Evolutionary conservation across 805 yeast species (phyloP).

Genomic region (Wickerhamiella qilinensis): DNA sequence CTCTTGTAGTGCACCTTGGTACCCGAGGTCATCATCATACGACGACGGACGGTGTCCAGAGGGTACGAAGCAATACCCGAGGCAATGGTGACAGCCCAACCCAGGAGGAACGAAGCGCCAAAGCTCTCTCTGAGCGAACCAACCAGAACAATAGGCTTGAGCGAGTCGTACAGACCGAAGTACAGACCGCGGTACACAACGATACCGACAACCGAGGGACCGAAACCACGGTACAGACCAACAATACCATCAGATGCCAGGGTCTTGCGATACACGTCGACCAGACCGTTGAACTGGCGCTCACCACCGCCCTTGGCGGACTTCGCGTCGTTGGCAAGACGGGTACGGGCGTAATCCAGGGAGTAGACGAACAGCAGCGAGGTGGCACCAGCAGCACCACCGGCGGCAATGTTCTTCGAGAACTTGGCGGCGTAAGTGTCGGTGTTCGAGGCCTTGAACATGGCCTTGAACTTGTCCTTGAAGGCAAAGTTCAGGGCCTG

Average conservation of each 20-base stretch:
- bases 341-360: constrained; percentile 91
- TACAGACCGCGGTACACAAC: constrained; percentile 95
- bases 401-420: constrained; percentile 91
- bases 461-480: constrained; percentile 85
- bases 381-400: constrained; percentile 94
- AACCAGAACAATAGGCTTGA: constrained; percentile 77
- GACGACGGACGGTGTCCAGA: constrained; percentile 94
- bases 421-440: constrained; percentile 78
- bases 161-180: constrained; percentile 90
- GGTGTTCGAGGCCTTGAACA: constrained; percentile 85
- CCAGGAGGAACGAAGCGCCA: constrained; percentile 83
- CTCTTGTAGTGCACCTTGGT: constrained; percentile 85
- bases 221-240: constrained; percentile 97
- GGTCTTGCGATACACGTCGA: constrained; percentile 90
- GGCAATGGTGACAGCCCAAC: constrained; percentile 93
- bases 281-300: constrained; percentile 88
- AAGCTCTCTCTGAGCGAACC: constrained; percentile 83
- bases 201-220: constrained; percentile 91
- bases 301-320: constrained; percentile 48
- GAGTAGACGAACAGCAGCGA: constrained; percentile 82
- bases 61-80: constrained; percentile 96
- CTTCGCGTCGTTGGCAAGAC: constrained; percentile 94
- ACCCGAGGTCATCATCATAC: constrained; percentile 98
- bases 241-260: constrained; percentile 86
- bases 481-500: constrained; percentile 93